Evolutionary conservation across 805 yeast species (phyloP), one percentile per base, ranked within the genome.

Genomic region (Nakazawaea anatomiae): DNA sequence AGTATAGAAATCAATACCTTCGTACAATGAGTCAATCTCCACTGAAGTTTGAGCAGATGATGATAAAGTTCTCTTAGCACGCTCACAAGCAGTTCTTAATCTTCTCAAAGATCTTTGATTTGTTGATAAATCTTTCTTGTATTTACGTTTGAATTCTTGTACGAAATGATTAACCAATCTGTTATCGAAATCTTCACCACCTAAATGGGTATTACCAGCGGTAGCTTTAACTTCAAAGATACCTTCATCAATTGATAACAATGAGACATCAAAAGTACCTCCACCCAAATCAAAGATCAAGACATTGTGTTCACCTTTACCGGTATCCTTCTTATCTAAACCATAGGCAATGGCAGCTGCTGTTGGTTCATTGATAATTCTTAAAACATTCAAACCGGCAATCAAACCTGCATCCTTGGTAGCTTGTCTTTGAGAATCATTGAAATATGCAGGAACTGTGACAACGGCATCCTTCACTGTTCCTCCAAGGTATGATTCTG

Each of bases 51-150:
- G 96, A 58, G 97, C 89, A 54, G 96, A 87, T 36, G 97, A 90
- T 42, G 97, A 92, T 66, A 91, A 82, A 57, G 97, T 89, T 83
- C 98, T 89, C 95, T 91, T 91, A 59, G 98, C 98, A 76, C 98
- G 87, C 82, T 91, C 98, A 79, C 96, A 90, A 64, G 97, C 97
- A 61, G 97, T 91, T 83, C 97, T 87, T 73, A 91, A 82, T 85
- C 97, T 89, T 82, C 98, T 89, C 71, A 92, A 80, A 58, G 98
- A 95, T 82, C 98, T 89, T 80, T 90, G 96, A 85, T 91, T 90
- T 64, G 82, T 60, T 50, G 96, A 81, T 60, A 92, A 75, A 72
- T 92, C 98, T 82, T 89, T 89, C 86, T 89, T 89, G 85, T 88
- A 82, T 84, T 92, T 91, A 80, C 97, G 85, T 89, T 92, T 91